Conservation (phyloP, 257 asterid genomes). For the Penstemon eatonii region DNA sequence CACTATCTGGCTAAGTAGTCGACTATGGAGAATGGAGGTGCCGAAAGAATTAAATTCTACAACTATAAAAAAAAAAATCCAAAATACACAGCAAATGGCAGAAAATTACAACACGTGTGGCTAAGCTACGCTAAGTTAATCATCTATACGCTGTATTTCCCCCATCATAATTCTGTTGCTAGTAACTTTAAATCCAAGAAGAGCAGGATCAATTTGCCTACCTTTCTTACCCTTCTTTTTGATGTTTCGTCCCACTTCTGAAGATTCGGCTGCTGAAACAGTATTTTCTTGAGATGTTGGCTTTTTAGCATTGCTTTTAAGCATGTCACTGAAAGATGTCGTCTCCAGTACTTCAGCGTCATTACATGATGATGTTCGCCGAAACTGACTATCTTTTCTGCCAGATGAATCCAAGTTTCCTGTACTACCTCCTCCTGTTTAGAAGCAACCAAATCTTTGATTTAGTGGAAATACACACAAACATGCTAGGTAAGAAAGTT, state of each 20-base stretch:
- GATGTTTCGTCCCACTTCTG: slow-evolving; percentile 50
- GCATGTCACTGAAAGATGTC: slow-evolving; percentile 89
- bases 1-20: no score
- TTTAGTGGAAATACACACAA: no score
- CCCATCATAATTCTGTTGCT: slow-evolving; percentile 99
- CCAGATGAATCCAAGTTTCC: slow-evolving; percentile 52
- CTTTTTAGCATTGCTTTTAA: slow-evolving; percentile 73
- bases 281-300: slow-evolving; percentile 51
- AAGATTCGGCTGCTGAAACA: slow-evolving; percentile 28
- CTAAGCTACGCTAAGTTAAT: slow-evolving; percentile 32
- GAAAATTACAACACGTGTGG: neutral
- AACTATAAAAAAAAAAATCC: neutral
- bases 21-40: no score
- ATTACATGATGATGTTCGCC: slow-evolving; percentile 68
- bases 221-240: slow-evolving; percentile 99
- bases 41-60: no score
- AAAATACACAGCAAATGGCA: neutral
- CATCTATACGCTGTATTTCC: slow-evolving; percentile 88
- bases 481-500: no score
- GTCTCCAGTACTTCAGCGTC: slow-evolving; percentile 83
- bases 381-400: slow-evolving; percentile 61
- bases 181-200: slow-evolving; percentile 96
- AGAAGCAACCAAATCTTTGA: no score
- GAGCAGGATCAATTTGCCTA: slow-evolving; percentile 95
- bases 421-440: slow-evolving; percentile 32